Base-by-base conservation (phyloP, 495 filamentous ascomycete genomes). In the Schizothecium vesticola region DNA sequence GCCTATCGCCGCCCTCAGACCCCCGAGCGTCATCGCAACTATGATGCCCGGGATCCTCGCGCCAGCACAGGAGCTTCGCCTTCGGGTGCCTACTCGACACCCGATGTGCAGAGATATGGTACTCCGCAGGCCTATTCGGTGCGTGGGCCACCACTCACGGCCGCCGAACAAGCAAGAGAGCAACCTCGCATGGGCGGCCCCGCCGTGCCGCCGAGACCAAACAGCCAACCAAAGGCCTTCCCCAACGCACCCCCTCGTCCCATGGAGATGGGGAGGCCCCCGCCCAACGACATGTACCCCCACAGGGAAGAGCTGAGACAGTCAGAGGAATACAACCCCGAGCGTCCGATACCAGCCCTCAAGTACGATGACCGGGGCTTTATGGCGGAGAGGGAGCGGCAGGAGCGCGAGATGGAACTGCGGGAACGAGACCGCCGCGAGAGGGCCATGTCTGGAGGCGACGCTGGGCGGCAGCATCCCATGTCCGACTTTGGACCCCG, bases 1-100 rank as follows among this genome's bases (percentile, higher is more conserved):
- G 74, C 84, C 9, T 89, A 87, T 70, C 87, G 88, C 56, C 85
- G 89, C 56, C 90, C 91, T 3, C 88, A 91, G 71, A 94, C 92
- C 2, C 92, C 92, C 10, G 90, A 93, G 29, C 86, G 87, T 65
- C 80, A 81, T 43, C 77, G 85, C 63, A 65, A 79, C 55, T 85
- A 84, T 70, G 84, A 86, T 19, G 63, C 71, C 12, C 75, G 83
- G 19, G 82, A 84, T 65, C 79, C 79, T 66, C 78, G 81, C 73
- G 81, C 74, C 28, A 79, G 73, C 65, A 72, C 78, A 21, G 83
- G 78, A 62, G 84, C 77, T 43, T 83, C 80, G 61, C 86, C 83
- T 22, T 76, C 73, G 69, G 81, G 74, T 56, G 75, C 76, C 70
- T 81, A 80, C 69, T 76, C 77, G 11, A 86, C 85, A 2, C 86